Percentiles rank a stretch among this genome's conserved stretches.
phyloP scores from a whole-genome alignment of 306 rosid genomes.

The Dalbergia cochinchinensis region DNA sequence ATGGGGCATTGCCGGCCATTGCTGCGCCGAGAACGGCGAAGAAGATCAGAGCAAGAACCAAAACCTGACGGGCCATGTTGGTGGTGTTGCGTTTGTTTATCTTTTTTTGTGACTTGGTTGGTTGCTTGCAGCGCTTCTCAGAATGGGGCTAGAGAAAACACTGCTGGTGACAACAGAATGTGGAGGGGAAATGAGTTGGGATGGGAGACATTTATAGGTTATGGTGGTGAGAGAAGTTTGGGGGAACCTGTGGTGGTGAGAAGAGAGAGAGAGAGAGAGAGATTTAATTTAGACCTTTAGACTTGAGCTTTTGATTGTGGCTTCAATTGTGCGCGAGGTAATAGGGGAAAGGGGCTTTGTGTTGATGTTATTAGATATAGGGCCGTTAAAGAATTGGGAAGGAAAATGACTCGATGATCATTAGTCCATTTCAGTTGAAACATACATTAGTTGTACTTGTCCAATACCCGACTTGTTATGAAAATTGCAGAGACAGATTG shows the following conservation, averaged over 20 bases:
- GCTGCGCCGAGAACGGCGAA: slow-evolving; percentile 34
- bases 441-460: no score
- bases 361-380: background rate
- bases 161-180: slow-evolving; percentile 38
- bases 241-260: slow-evolving; percentile 36
- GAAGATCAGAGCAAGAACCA: slow-evolving; percentile 53
- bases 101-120: background rate
- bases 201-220: slow-evolving; percentile 30
- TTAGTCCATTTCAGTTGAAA: background rate
- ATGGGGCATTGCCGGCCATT: slow-evolving; percentile 48
- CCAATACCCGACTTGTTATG: no score
- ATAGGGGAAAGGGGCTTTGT: background rate
- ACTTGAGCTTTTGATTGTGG: background rate
- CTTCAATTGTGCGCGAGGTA: background rate
- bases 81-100: background rate
- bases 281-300: slow-evolving; percentile 2
- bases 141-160: slow-evolving; percentile 51
- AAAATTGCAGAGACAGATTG: no score
- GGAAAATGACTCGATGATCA: background rate
- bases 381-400: no score
- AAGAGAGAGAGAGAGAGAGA: background rate
- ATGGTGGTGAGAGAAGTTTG: background rate
- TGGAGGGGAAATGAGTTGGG: background rate
- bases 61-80: slow-evolving; percentile 42
- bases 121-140: slow-evolving; percentile 55